A percentile compares a stretch with the other conserved stretches of the same genome.
Evolutionary conservation across 164 flowering plant species (phyloP).

Genomic region (Macadamia integrifolia): DNA sequence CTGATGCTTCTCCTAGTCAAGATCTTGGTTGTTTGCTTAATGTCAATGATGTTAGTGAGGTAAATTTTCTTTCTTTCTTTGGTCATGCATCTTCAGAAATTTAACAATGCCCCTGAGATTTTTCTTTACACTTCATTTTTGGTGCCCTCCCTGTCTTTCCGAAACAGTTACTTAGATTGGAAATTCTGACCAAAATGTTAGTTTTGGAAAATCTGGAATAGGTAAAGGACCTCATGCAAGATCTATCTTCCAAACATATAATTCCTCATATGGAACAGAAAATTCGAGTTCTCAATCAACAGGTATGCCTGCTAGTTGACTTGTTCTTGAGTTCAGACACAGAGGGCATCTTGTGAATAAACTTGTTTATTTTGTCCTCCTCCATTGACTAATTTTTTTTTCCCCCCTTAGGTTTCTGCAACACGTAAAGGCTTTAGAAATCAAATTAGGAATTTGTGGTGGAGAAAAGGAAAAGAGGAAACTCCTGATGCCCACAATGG

Average conservation of each 20-base stretch:
- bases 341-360: constrained; percentile 3
- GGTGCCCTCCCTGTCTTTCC: neutral
- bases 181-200: constrained; percentile 13
- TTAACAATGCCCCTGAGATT: neutral
- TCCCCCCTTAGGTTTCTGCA: constrained; percentile 64
- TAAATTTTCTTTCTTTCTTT: constrained; percentile 14
- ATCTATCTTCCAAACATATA: constrained; percentile 72
- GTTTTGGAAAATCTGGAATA: constrained; percentile 27
- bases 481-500: constrained; percentile 52
- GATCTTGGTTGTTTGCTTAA: constrained; percentile 61
- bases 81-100: neutral
- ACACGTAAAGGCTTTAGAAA: constrained; percentile 94
- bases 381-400: neutral
- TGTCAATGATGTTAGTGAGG: constrained; percentile 72
- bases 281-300: constrained; percentile 83
- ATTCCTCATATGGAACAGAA: constrained; percentile 98
- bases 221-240: constrained; percentile 87
- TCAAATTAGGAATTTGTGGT: constrained; percentile 96
- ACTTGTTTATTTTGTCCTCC: neutral
- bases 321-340: neutral
- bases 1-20: constrained; percentile 28
- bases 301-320: constrained; percentile 39
- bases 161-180: neutral
- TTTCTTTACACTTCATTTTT: neutral
- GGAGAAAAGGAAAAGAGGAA: constrained; percentile 99